Conservation (phyloP, 2,329 filamentous ascomycete genomes). For the Leptographium lundbergii region DNA sequence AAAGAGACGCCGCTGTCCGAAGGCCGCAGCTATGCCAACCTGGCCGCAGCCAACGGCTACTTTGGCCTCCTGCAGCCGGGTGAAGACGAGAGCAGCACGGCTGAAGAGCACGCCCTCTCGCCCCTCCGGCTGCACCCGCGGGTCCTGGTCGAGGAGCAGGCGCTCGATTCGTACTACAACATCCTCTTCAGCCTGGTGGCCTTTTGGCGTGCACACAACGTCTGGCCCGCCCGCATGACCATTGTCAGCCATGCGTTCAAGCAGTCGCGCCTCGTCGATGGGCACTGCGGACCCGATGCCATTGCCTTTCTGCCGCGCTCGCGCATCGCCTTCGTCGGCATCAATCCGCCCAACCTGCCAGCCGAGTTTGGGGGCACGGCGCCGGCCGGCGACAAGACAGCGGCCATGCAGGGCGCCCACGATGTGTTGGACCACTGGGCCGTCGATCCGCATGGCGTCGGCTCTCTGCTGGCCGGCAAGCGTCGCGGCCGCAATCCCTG, state of each 20-base stretch:
- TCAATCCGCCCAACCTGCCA: constrained; percentile 42
- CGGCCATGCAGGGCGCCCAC: constrained; percentile 28
- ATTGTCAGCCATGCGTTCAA: constrained; percentile 63
- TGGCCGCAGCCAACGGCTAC: constrained; percentile 33
- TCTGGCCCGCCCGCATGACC: constrained; percentile 46
- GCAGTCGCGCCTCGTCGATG: constrained; percentile 44
- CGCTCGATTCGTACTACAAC: constrained; percentile 80
- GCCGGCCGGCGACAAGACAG: constrained; percentile 18
- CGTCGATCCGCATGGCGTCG: constrained; percentile 38
- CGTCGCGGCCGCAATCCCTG: constrained; percentile 37
- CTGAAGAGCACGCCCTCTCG: constrained; percentile 16
- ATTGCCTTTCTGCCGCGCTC: constrained; percentile 36
- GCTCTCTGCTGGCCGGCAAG: constrained; percentile 32
- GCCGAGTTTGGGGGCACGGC: constrained; percentile 19
- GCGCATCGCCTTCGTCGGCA: constrained; percentile 41
- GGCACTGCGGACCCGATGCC: constrained; percentile 43
- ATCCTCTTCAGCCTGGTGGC: constrained; percentile 57
- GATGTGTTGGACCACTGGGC: constrained; percentile 35
- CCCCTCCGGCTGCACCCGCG: constrained; percentile 15
- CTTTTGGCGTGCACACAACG: constrained; percentile 38
- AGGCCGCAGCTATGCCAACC: constrained; percentile 47
- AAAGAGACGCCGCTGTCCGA: constrained; percentile 43
- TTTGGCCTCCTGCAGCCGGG: constrained; percentile 25
- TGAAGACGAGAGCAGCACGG: not conserved
- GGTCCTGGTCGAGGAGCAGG: constrained; percentile 52